phyloP scores from a whole-genome alignment of 306 rosid species.

The Quercus bicolor region DNA sequence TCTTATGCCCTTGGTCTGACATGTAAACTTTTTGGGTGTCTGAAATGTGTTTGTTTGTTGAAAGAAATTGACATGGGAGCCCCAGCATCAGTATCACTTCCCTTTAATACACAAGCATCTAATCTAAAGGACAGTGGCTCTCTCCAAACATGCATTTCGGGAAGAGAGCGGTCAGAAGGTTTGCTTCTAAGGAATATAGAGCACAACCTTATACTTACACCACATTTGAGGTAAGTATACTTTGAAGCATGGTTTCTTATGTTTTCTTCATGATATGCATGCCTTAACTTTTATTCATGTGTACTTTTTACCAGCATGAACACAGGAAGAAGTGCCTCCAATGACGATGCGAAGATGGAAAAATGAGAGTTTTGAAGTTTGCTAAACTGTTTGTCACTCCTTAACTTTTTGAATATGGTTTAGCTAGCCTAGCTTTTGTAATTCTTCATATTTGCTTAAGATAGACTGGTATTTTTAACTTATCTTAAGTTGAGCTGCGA shows the following conservation, averaged over 20 bases:
- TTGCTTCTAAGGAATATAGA: constrained; percentile 35
- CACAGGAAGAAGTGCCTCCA: constrained; percentile 23
- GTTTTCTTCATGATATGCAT: constrained; percentile 5
- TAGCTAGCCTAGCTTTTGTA: constrained; percentile 13
- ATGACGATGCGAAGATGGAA: constrained; percentile 28
- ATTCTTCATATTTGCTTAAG: constrained; percentile 13
- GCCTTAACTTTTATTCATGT: not conserved
- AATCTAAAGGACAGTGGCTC: constrained; percentile 24
- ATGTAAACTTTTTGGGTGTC: not conserved
- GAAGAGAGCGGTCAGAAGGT: constrained; percentile 36
- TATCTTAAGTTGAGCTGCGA: constrained; percentile 12
- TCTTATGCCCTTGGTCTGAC: not conserved
- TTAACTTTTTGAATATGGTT: constrained; percentile 25
- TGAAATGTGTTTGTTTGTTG: not conserved
- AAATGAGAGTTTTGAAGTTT: constrained; percentile 33
- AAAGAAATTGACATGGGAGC: constrained; percentile 31
- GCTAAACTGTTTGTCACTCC: constrained; percentile 21
- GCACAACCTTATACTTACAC: constrained; percentile 29
- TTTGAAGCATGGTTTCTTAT: not conserved
- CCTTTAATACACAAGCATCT: constrained; percentile 38
- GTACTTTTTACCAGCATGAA: constrained; percentile 28
- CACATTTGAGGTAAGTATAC: constrained; percentile 41
- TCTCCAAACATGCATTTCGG: constrained; percentile 33
- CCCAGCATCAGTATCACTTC: constrained; percentile 16
- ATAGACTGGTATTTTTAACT: constrained; percentile 13